These are phyloP conservation scores for Yamadazyma dushanensis DNA, from an alignment of 1,139 yeast species.

Conservation along the genomic window DNA sequence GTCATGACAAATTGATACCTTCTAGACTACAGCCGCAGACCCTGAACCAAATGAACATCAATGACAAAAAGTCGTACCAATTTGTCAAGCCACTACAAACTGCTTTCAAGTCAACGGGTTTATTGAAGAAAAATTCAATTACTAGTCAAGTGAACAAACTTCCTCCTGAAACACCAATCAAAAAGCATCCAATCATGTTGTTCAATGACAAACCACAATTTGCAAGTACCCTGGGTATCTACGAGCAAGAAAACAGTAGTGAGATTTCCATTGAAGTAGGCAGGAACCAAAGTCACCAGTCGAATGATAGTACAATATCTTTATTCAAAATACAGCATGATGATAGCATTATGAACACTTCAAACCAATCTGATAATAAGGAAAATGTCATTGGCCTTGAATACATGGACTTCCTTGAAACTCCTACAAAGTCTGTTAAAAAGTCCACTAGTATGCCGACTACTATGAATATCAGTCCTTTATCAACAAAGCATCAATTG, in stretches of 20 bases:
- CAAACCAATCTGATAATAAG: constrained; percentile 3
- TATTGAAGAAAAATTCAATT: constrained; percentile 63
- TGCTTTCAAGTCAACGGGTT: constrained; percentile 77
- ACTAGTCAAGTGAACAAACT: constrained; percentile 27
- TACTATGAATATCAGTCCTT: constrained; percentile 27
- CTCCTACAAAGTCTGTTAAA: constrained; percentile 44
- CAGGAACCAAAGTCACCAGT: constrained; percentile 29
- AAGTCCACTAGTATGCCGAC: constrained; percentile 34
- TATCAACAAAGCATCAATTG: constrained; percentile 17
- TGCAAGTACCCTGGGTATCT: constrained; percentile 3
- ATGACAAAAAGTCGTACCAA: constrained; percentile 52
- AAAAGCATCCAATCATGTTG: constrained; percentile 52
- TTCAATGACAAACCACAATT: constrained; percentile 19
- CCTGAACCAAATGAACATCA: constrained; percentile 9
- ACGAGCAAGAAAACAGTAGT: constrained; percentile 15
- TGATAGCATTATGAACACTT: not conserved
- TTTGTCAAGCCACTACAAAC: constrained; percentile 83
- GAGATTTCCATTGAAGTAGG: constrained; percentile 43
- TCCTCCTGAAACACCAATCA: constrained; percentile 84
- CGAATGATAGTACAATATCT: constrained; percentile 33
- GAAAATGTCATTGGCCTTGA: constrained; percentile 11
- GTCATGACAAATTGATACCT: not conserved
- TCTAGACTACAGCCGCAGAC: not conserved
- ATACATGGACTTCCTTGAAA: constrained; percentile 32
- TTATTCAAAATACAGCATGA: constrained; percentile 29